Evolutionary conservation across 2,329 filamentous ascomycete species (phyloP), one percentile per base, ranked within the genome.

Genomic region (Cercospora sp.): DNA sequence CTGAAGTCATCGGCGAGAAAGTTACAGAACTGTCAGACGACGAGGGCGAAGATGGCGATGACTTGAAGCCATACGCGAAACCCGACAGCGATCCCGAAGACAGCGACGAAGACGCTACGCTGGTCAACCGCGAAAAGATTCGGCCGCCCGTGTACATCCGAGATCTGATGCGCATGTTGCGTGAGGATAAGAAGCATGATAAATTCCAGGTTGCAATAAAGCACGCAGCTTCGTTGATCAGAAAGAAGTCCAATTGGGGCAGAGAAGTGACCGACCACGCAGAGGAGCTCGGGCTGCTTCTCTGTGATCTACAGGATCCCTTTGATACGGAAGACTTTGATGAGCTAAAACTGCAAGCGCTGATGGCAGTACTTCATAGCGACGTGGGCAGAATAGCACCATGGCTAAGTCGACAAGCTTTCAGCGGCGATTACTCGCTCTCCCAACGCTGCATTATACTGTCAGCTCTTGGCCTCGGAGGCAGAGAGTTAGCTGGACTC

Each of bases 341-440:
- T 68, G 87, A 92, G 69, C 83, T 92, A 67, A 88, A 90, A 18
- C 82, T 95, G 3, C 90, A 97, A 78, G 89, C 90, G 13, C 90
- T 99, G 83, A 89, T 97, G 55, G 91, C 94, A 0, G 81, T 97
- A 7, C 83, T 97, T 0, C 84, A 95, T 2, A 89, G 92, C 0
- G 88, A 91, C 71, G 92, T 95, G 0, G 82, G 87, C 60, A 85
- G 87, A 63, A 92, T 97, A 87, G 94, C 89, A 0, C 91, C 88
- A 13, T 96, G 92, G 90, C 92, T 96, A 67, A 89, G 91, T 3
- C 88, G 89, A 66, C 90, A 91, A 0, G 96, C 95, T 77, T 98
- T 97, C 77, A 90, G 93, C 51, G 94, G 94, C 16, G 95, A 99
- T 77, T 94, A 95, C 79, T 97, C 94, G 0, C 83, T 98, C 42